A percentile compares a stretch with the other conserved stretches of the same genome.
These are phyloP conservation scores for Russula compacta DNA, from an alignment of 768 basidiomycete genomes.

Conservation along the genomic window DNA sequence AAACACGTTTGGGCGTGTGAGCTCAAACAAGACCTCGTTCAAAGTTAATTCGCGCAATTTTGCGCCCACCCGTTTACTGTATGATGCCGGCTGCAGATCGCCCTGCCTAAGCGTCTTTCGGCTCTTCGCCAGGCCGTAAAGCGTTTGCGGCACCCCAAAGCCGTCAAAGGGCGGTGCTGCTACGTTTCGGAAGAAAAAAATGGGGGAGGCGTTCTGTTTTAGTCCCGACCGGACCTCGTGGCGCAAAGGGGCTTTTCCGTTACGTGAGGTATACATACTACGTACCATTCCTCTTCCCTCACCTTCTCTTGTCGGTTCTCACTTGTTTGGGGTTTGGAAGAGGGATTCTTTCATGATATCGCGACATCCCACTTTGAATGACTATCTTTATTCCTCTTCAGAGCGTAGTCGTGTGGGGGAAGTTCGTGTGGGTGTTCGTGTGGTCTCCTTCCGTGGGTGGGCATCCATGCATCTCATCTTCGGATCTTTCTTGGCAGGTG, in stretches of 20 bases:
- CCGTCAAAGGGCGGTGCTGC: not conserved
- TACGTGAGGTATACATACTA: not conserved
- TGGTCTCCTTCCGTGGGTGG: not conserved
- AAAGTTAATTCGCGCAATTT: not conserved
- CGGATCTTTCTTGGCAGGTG: not conserved
- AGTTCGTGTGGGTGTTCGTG: not conserved
- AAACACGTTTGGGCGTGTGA: too few species aligned
- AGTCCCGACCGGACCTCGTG: not conserved
- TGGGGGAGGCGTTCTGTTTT: not conserved
- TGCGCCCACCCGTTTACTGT: not conserved
- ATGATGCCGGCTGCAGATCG: not conserved
- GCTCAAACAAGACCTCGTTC: too few species aligned
- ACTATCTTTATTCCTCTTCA: not conserved
- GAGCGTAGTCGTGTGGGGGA: not conserved
- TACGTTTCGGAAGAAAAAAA: not conserved
- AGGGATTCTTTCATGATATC: too few species aligned
- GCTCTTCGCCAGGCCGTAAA: not conserved
- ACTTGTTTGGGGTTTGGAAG: not conserved
- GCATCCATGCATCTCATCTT: not conserved
- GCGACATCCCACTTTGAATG: too few species aligned
- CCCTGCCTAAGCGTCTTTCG: not conserved
- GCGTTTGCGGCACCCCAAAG: slow-evolving; percentile 7
- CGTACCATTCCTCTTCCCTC: not conserved
- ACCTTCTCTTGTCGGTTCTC: not conserved
- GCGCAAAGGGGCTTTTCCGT: not conserved